Conservation (phyloP, 139 green algal genomes). For the Closterium sp. region DNA sequence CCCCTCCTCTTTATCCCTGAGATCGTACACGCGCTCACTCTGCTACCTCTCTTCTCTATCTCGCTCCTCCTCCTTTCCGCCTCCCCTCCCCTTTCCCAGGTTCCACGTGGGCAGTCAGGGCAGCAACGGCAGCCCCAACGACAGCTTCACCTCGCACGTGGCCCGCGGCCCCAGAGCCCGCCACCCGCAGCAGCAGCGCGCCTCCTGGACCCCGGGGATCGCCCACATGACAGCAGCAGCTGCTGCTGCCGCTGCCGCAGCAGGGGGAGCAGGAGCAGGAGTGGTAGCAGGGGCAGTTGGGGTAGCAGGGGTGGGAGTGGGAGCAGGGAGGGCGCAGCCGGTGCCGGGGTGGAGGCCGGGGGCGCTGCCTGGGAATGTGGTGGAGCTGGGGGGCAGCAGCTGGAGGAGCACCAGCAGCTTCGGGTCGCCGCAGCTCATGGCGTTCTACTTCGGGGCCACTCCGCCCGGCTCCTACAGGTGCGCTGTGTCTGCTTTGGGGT, state of each 20-base stretch:
- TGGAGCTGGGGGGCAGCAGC: neutral
- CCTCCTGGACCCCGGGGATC: neutral
- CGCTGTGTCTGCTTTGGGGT: too few species aligned
- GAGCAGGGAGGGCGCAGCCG: neutral
- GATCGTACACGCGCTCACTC: too few species aligned
- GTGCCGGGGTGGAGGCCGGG: neutral
- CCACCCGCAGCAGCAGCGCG: neutral
- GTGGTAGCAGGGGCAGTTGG: neutral
- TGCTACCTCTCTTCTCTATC: too few species aligned
- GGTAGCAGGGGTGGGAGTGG: neutral
- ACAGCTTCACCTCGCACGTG: neutral
- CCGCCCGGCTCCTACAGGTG: slow-evolving; percentile 40
- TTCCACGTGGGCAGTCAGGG: neutral
- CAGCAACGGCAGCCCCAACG: neutral
- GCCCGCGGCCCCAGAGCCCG: neutral
- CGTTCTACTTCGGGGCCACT: slow-evolving; percentile 49
- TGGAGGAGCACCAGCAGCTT: neutral
- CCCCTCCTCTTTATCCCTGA: too few species aligned
- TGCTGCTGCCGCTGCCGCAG: neutral
- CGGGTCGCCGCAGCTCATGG: slow-evolving; percentile 1
- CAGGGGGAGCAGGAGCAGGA: neutral
- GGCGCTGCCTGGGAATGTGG: neutral
- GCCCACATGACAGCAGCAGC: neutral
- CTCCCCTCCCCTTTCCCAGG: neutral
- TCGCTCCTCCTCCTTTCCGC: too few species aligned